Evolutionary conservation across 2,329 filamentous ascomycete species (phyloP), one percentile per base, ranked within the genome.

Genomic region (Exserohilum turcica): DNA sequence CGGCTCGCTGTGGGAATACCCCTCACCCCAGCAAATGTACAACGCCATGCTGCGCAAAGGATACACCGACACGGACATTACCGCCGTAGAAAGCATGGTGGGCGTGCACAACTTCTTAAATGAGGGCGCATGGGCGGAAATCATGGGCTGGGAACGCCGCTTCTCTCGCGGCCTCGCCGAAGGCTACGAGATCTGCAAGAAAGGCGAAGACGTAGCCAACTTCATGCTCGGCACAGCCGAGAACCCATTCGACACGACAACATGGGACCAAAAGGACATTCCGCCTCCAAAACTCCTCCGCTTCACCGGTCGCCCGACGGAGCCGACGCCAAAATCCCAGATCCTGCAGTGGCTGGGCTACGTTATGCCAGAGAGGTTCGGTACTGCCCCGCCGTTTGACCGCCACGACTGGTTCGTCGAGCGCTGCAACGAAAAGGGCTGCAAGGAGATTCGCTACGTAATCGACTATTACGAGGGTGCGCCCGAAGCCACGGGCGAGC

Each of bases 21-120:
- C 94, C 0, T 97, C 92, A 0, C 93, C 94, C 0, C 94, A 99
- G 78, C 94, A 99, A 77, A 99, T 99, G 94, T 99, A 97, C 82
- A 97, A 99, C 70, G 94, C 94, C 6, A 88, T 99, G 77, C 79
- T 97, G 57, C 88, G 94, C 60, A 99, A 99, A 77, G 94, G 94
- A 53, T 94, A 97, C 76, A 92, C 89, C 0, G 92, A 97, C 73
- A 97, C 94, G 0, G 92, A 96, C 50, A 85, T 91, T 48, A 94
- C 93, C 16, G 92, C 92, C 3, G 92, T 99, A 12, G 92, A 97
- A 76, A 87, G 88, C 69, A 99, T 99, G 94, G 94, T 99, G 5
- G 89, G 91, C 0, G 91, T 97, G 9, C 94, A 99, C 80, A 99
- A 99, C 77, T 97, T 97, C 69, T 77, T 99, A 54, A 99, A 99